phyloP scores from a whole-genome alignment of 257 asterid genomes.

The Scutellaria galericulata region DNA sequence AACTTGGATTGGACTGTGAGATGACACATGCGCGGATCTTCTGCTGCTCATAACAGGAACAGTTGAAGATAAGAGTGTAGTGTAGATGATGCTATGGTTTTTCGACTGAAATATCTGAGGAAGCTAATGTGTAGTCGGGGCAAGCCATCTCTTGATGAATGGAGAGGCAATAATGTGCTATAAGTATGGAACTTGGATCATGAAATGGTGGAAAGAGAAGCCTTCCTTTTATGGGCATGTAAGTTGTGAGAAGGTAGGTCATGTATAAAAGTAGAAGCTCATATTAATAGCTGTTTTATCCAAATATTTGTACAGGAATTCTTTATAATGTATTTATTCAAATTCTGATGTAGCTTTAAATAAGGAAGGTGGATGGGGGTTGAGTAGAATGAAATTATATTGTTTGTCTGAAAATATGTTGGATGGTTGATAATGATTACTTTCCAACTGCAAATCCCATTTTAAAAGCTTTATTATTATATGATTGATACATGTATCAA shows the following conservation, averaged over 20 bases:
- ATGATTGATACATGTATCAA: too few relatives aligned
- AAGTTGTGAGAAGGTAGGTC: slow-evolving; percentile 24
- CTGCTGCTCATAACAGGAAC: not conserved
- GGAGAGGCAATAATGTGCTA: not conserved
- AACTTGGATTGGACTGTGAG: too few relatives aligned
- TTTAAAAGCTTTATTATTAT: too few relatives aligned
- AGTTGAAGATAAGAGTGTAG: not conserved
- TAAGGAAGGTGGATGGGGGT: not conserved
- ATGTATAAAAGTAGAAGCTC: slow-evolving; percentile 41
- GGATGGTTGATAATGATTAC: too few relatives aligned
- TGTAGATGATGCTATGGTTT: not conserved
- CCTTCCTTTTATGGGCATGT: not conserved
- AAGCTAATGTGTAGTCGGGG: not conserved
- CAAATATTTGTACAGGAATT: slow-evolving; percentile 48
- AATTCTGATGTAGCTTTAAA: not conserved
- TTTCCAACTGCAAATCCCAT: too few relatives aligned
- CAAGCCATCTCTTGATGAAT: slow-evolving; percentile 20
- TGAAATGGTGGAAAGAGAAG: not conserved
- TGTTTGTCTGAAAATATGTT: too few relatives aligned
- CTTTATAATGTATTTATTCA: slow-evolving; percentile 31
- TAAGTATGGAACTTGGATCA: slow-evolving; percentile 18
- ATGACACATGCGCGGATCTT: not conserved
- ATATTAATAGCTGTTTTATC: slow-evolving; percentile 26
- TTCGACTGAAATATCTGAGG: not conserved
- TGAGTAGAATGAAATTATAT: not conserved